Evolutionary conservation across 441 rosid species (phyloP).

Genomic region (Theobroma grandiflorum): DNA sequence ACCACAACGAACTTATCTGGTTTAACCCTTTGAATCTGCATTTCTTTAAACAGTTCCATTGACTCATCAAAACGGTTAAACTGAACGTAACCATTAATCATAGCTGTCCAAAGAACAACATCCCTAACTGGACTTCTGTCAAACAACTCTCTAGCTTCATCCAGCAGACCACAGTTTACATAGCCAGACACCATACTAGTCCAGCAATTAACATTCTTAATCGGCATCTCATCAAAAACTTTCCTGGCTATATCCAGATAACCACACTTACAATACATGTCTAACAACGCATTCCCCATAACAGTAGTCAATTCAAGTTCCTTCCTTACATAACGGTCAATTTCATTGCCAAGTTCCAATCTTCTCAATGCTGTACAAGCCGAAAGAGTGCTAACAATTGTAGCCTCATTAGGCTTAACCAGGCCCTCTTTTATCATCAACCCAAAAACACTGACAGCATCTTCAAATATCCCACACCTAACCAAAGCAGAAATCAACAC

Average conservation of each 20-base stretch:
- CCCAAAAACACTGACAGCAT: constrained; percentile 25
- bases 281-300: constrained; percentile 36
- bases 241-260: constrained; percentile 32
- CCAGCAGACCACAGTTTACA: constrained; percentile 33
- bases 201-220: constrained; percentile 37
- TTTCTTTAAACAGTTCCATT: constrained; percentile 35
- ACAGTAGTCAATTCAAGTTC: constrained; percentile 22
- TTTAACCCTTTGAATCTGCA: constrained; percentile 35
- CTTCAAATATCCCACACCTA: constrained; percentile 23
- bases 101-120: constrained; percentile 43
- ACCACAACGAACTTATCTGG: constrained; percentile 44
- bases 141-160: constrained; percentile 38
- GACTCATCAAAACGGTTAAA: constrained; percentile 38
- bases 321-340: constrained; percentile 15
- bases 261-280: constrained; percentile 42
- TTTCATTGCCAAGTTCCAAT: constrained; percentile 27
- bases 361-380: constrained; percentile 29
- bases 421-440: constrained; percentile 27
- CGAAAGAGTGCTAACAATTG: constrained; percentile 24
- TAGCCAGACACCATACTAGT: constrained; percentile 39
- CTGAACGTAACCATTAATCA: constrained; percentile 46
- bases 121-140: constrained; percentile 40
- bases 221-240: constrained; percentile 33
- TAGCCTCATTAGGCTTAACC: constrained; percentile 23
- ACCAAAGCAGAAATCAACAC: constrained; percentile 27